These are phyloP conservation scores for Berberis thunbergii DNA, from an alignment of 164 flowering plant species.

Conservation along the genomic window DNA sequence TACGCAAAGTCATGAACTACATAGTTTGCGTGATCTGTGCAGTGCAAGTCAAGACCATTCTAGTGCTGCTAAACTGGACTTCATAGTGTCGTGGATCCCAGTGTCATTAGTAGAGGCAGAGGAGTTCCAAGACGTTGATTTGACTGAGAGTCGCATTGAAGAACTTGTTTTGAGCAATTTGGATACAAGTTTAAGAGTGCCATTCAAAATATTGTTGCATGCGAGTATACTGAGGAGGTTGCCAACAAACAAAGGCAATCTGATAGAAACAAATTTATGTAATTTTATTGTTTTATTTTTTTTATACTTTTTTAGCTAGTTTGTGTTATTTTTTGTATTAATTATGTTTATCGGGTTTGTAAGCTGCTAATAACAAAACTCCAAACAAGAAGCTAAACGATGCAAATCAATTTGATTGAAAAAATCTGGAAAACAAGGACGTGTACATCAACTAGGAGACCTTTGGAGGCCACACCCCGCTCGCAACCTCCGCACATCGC, in stretches of 20 bases:
- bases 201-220: slow-evolving; percentile 62
- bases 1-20: slow-evolving; percentile 19
- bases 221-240: slow-evolving; percentile 72
- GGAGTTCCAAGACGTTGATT: slow-evolving; percentile 64
- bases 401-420: no score
- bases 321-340: no score
- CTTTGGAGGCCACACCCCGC: no score
- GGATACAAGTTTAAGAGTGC: slow-evolving; percentile 72
- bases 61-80: slow-evolving; percentile 47
- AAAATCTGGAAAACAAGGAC: no score
- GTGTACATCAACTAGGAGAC: no score
- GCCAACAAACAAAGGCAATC: slow-evolving; percentile 49
- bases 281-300: no score
- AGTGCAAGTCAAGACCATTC: slow-evolving; percentile 34
- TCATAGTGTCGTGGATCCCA: slow-evolving; percentile 28
- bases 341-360: no score
- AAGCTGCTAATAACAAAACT: no score
- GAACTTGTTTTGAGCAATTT: slow-evolving; percentile 75
- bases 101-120: slow-evolving; percentile 37
- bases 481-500: no score
- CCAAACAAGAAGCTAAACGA: no score
- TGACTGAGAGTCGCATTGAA: slow-evolving; percentile 78
- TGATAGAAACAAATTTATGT: no score
- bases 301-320: no score
- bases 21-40: slow-evolving; percentile 46